Base-by-base conservation (phyloP, 306 rosid genomes). In the Mimosa bimucronata region DNA sequence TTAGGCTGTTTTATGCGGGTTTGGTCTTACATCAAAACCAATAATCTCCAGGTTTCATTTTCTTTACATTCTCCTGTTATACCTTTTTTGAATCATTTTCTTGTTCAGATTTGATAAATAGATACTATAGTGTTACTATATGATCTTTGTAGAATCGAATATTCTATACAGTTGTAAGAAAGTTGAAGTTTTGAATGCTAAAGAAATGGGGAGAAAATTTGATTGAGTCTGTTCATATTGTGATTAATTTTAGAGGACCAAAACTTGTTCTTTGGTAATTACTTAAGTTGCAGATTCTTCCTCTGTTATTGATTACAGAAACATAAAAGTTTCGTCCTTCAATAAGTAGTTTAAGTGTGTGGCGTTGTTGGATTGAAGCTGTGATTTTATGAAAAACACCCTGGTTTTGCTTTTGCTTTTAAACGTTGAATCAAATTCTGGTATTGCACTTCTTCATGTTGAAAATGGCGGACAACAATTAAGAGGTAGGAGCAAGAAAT, bases 1-100 rank as follows among this genome's bases (percentile, higher is more conserved):
- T 84, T 94, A 14, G 91, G 90, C 10, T 94, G 98, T 74, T 94
- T 92, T 83, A 70, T 58, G 81, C 83, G 73, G 31, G 92, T 94
- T 67, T 94, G 98, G 98, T 90, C 97, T 23, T 90, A 94, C 83
- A 86, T 94, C 90, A 94, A 92, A 89, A 85, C 91, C 83, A 87
- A 92, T 31, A 88, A 91, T 81, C 97, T 92, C 15, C 97, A 94
- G 97, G 98, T 94, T 38, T 64, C 71, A 42, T 10, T 11, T 38
- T 25, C 41, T 30, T 77, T n/a, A 21, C 65, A 8, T 50, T 42
- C 46, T 16, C 0, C 38, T 66, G 11, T 26, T 55, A 18, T 37
- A 1, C 21, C 2, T 21, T 2, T 41, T 5, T 6, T 48, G 3
- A 72, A 16, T 50, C 19, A 72, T 72, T 11, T 29, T 72, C 76